Conservation (phyloP, 2,329 filamentous ascomycete species). For the Amylocarpus encephaloides region DNA sequence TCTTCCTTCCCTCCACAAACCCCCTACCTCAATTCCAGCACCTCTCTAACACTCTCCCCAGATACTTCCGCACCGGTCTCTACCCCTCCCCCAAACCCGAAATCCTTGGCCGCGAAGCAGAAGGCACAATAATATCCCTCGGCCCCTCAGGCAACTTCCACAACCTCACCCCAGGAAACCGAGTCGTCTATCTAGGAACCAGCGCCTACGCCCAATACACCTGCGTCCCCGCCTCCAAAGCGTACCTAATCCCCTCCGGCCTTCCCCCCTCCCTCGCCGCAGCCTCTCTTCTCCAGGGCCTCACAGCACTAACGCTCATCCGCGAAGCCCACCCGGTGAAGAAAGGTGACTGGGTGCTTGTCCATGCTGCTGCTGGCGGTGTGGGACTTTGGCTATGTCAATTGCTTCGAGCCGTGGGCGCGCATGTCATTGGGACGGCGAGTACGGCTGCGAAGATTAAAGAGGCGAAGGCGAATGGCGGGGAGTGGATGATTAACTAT, state of each 20-base stretch:
- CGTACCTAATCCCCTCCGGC: conserved; percentile 57
- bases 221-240: conserved; percentile 45
- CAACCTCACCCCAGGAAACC: conserved; percentile 57
- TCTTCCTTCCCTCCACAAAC: background rate
- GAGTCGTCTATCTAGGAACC: conserved; percentile 61
- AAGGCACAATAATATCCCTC: conserved; percentile 61
- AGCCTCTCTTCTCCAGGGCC: conserved; percentile 67
- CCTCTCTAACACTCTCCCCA: conserved; percentile 23
- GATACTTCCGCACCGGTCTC: conserved; percentile 83
- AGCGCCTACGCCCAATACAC: conserved; percentile 53
- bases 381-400: conserved; percentile 71
- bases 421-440: conserved; percentile 73
- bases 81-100: conserved; percentile 69
- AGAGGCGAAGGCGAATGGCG: conserved; percentile 64
- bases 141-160: conserved; percentile 42
- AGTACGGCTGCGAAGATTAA: conserved; percentile 66
- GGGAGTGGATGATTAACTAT: conserved; percentile 67
- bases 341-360: conserved; percentile 71
- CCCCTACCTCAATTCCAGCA: background rate
- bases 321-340: conserved; percentile 67
- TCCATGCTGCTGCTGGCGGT: conserved; percentile 82
- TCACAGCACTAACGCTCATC: conserved; percentile 76
- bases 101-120: conserved; percentile 73
- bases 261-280: conserved; percentile 58
- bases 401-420: conserved; percentile 65